phyloP scores from a whole-genome alignment of 208 protist genomes.

The Leishmania guyanensis region DNA sequence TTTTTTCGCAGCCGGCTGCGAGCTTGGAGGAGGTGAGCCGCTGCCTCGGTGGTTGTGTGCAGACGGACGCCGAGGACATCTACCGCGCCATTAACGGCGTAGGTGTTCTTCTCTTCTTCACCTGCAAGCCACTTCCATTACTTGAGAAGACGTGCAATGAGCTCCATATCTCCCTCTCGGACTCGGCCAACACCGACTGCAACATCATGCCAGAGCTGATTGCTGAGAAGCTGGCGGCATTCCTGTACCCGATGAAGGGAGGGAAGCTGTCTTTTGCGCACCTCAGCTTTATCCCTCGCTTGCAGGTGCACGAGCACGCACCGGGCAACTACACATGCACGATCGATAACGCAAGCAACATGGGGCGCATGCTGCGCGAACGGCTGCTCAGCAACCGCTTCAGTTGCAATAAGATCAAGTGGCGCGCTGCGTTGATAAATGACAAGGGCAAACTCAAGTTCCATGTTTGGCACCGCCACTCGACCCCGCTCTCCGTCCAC shows the following conservation, averaged over 20 bases:
- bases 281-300: conserved; percentile 62
- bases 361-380: conserved; percentile 55
- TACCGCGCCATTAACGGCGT: conserved; percentile 59
- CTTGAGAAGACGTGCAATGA: conserved; percentile 48
- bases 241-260: conserved; percentile 52
- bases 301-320: conserved; percentile 82
- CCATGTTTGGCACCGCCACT: conserved; percentile 72
- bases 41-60: conserved; percentile 33
- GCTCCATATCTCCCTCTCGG: conserved; percentile 55
- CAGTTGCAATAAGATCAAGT: conserved; percentile 78
- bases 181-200: conserved; percentile 48
- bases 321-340: conserved; percentile 82
- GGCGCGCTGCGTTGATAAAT: conserved; percentile 53
- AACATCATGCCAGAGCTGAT: conserved; percentile 59
- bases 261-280: conserved; percentile 39
- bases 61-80: conserved; percentile 43
- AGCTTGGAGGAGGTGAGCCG: conserved; percentile 41
- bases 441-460: conserved; percentile 53
- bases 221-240: conserved; percentile 62
- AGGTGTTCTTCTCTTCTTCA: conserved; percentile 62
- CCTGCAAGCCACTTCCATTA: conserved; percentile 36
- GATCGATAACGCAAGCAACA: conserved; percentile 69
- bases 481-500: conserved; percentile 37
- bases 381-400: conserved; percentile 80
- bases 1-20: conserved; percentile 41